A percentile compares a stretch with the other conserved stretches of the same genome.
Conservation (phyloP, 2,329 filamentous ascomycete species). For the Amauroascus niger region DNA sequence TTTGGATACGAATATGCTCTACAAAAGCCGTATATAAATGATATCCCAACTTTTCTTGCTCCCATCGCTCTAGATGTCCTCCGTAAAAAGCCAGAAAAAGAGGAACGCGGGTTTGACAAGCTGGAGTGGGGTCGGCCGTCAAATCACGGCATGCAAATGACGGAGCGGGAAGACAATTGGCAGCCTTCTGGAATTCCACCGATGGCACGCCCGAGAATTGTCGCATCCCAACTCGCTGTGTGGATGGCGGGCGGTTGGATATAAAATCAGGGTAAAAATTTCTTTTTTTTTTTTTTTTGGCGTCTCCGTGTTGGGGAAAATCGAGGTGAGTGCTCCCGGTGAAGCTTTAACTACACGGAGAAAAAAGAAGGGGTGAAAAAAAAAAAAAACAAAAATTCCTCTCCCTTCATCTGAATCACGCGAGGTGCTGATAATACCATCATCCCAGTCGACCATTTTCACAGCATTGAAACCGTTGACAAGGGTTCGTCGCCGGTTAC, state of each 20-base stretch:
- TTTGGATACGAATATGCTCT: no score
- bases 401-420: neutral
- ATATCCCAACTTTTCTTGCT: no score
- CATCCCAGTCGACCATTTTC: neutral
- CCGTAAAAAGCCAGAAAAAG: no score
- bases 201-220: neutral
- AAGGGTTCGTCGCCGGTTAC: neutral
- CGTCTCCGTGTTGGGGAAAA: no score
- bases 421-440: neutral
- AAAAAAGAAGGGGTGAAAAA: no score
- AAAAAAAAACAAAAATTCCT: no score
- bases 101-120: no score
- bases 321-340: no score
- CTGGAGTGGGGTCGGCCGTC: no score
- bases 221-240: neutral
- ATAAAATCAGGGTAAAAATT: neutral
- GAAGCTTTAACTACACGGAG: neutral
- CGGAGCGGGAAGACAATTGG: conserved; percentile 1
- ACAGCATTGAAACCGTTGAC: neutral
- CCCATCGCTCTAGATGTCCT: no score
- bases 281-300: neutral
- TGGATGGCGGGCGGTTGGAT: neutral
- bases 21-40: no score
- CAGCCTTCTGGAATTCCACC: conserved; percentile 2
- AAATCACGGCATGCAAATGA: conserved; percentile 5